Conservation (phyloP, 2,329 filamentous ascomycete species). For the Fusarium verticillioides region DNA sequence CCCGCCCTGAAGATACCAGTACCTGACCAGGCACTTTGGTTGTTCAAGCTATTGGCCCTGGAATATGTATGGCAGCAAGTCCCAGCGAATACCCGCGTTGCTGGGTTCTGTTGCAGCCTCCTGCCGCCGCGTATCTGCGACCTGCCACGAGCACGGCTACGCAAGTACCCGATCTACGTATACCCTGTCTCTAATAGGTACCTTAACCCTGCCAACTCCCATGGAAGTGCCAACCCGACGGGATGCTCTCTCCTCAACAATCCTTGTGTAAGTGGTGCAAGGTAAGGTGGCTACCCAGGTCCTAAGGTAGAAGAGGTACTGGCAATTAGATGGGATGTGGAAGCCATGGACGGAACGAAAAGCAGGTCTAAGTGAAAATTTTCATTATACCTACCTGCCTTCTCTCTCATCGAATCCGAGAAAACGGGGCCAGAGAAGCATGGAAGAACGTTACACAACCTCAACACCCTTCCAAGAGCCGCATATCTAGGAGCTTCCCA, state of each 20-base stretch:
- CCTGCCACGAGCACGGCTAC: conserved; percentile 15
- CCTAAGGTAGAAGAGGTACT: conserved; percentile 1
- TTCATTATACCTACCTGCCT: neutral
- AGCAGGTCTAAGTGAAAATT: conserved; percentile 2
- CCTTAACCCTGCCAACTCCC: neutral
- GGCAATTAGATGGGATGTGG: neutral
- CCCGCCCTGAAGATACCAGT: neutral
- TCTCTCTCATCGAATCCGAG: neutral
- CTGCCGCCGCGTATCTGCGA: conserved; percentile 26
- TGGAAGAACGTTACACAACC: neutral
- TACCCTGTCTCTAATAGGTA: neutral
- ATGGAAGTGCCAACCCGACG: neutral
- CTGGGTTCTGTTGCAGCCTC: conserved; percentile 1
- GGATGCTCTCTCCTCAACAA: conserved; percentile 4
- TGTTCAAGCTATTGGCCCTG: neutral
- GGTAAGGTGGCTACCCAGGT: neutral
- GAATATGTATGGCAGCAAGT: neutral
- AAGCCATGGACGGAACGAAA: neutral
- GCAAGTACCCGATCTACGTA: conserved; percentile 23
- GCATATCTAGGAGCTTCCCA: conserved; percentile 1
- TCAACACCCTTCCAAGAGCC: conserved; percentile 4
- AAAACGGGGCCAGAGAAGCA: neutral
- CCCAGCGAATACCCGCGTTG: conserved; percentile 16
- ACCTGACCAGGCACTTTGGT: neutral
- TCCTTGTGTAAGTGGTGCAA: conserved; percentile 15